Conservation (phyloP, 228 moss, liverwort and hornwort genomes). For the Sphagnum magellanicum region DNA sequence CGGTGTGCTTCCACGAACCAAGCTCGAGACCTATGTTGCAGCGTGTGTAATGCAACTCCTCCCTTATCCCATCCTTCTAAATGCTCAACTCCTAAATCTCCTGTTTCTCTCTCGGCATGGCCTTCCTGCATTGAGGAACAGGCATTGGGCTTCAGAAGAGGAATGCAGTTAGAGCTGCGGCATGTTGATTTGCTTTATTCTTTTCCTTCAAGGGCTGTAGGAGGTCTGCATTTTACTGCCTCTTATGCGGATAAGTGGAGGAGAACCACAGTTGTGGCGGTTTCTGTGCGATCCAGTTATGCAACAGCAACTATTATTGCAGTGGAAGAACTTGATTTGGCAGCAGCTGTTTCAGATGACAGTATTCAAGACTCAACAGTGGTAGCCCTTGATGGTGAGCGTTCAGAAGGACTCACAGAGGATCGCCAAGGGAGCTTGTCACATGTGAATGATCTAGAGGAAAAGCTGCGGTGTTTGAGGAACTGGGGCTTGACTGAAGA, state of each 20-base stretch:
- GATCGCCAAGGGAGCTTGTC: conserved; percentile 17
- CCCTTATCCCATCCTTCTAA: conserved; percentile 5
- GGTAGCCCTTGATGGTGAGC: neutral
- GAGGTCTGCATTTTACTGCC: neutral
- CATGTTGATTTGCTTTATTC: conserved; percentile 1
- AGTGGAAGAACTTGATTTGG: conserved; percentile 6
- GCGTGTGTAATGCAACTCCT: neutral
- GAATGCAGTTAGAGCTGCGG: conserved; percentile 3
- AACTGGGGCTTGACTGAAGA: conserved; percentile 54
- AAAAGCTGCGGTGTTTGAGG: conserved; percentile 51
- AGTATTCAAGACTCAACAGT: conserved; percentile 4
- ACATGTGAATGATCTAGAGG: conserved; percentile 39
- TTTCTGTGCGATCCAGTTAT: conserved; percentile 3
- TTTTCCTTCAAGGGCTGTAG: neutral
- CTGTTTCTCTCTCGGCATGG: neutral
- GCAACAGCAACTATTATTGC: conserved; percentile 15
- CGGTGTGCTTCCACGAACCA: neutral
- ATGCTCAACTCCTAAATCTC: conserved; percentile 3
- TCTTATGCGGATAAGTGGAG: conserved; percentile 3
- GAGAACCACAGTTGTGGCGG: neutral
- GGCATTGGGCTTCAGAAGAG: neutral
- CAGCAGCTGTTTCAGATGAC: conserved; percentile 1
- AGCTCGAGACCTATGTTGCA: too few relatives aligned
- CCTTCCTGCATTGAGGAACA: neutral
- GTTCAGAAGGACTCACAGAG: conserved; percentile 7